Evolutionary conservation across 768 basidiomycete species (phyloP).

Genomic region (Phylloporus arenicola): DNA sequence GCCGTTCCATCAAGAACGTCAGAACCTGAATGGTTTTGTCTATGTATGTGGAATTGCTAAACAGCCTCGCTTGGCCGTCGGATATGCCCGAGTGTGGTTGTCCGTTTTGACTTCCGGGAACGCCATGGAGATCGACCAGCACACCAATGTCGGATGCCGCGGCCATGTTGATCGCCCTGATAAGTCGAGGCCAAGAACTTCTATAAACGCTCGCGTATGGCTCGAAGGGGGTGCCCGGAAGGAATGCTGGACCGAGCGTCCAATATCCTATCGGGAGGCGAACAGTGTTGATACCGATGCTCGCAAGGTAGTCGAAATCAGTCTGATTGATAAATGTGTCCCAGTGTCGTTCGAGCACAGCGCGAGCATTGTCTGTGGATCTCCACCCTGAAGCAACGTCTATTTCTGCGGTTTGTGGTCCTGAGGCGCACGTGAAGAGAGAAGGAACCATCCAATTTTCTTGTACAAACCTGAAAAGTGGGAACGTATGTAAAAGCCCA

Average conservation of each 20-base stretch:
- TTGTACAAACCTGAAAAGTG: conserved; percentile 53
- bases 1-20: conserved; percentile 31
- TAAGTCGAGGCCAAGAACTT: conserved; percentile 35
- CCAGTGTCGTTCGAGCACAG: conserved; percentile 67
- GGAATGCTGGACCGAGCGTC: conserved; percentile 25
- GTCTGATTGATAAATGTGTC: conserved; percentile 61
- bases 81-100: conserved; percentile 32
- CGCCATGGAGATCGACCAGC: conserved; percentile 51
- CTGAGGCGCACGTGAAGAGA: conserved; percentile 54
- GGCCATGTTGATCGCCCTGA: conserved; percentile 41
- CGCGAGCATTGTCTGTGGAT: conserved; percentile 34
- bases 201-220: conserved; percentile 38
- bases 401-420: conserved; percentile 47
- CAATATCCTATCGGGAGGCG: conserved; percentile 60
- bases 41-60: conserved; percentile 31
- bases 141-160: conserved; percentile 40
- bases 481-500: not conserved
- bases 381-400: conserved; percentile 60
- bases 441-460: conserved; percentile 75
- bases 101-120: conserved; percentile 45
- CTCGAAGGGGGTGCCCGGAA: conserved; percentile 37
- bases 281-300: conserved; percentile 55
- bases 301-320: conserved; percentile 60
- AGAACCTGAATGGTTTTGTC: conserved; percentile 38
- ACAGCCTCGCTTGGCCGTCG: conserved; percentile 36